A percentile compares a stretch with the other conserved stretches of the same genome.
Evolutionary conservation across 2,329 filamentous ascomycete species (phyloP).

Genomic region (Aspergillus eucalypticola): DNA sequence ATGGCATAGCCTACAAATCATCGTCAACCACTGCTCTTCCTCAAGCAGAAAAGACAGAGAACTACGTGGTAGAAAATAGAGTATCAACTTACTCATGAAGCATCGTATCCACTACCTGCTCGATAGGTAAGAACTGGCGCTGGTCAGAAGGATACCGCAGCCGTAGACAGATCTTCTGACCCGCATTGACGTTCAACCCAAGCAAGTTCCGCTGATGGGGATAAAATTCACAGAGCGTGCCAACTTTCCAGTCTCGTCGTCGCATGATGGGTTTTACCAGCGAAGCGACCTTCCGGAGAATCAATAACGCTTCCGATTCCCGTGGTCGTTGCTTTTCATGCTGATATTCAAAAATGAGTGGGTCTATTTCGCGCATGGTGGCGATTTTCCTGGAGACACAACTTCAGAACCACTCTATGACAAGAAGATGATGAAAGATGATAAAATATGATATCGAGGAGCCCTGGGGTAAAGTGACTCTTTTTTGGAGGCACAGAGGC

Average conservation of each 20-base stretch:
- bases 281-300: conserved; percentile 78
- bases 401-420: no score
- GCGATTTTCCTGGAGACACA: neutral
- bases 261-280: conserved; percentile 95
- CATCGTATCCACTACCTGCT: conserved; percentile 85
- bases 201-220: conserved; percentile 72
- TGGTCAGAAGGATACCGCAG: conserved; percentile 74
- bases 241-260: conserved; percentile 77
- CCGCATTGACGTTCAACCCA: conserved; percentile 77
- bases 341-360: conserved; percentile 53
- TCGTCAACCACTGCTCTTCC: conserved; percentile 6
- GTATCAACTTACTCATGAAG: conserved; percentile 68
- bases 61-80: neutral
- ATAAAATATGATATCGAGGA: neutral
- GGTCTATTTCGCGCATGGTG: conserved; percentile 48
- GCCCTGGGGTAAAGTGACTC: neutral
- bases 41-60: no score
- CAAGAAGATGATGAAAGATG: neutral
- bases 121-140: conserved; percentile 74
- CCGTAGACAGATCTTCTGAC: conserved; percentile 77
- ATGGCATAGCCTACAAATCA: conserved; percentile 64
- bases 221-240: conserved; percentile 80
- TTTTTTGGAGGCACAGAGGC: neutral
- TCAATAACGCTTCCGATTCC: conserved; percentile 56
- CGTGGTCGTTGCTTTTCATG: conserved; percentile 53